Base-by-base conservation (phyloP, 768 basidiomycete species). In the Phaeotremella fagi region DNA sequence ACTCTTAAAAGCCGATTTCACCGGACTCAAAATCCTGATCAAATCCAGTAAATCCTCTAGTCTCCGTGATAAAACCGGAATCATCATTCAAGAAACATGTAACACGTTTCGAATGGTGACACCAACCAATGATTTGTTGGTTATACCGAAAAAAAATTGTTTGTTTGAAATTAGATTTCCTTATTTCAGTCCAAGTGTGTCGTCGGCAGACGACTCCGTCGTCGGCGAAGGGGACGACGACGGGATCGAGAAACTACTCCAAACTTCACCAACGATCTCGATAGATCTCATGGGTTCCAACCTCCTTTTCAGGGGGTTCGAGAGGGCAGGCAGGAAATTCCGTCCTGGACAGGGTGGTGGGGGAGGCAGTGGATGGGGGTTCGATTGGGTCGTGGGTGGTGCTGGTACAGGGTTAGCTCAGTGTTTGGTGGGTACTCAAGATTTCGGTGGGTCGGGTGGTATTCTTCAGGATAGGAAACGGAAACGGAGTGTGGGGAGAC, bases 311-410 rank as follows among this genome's bases (percentile, higher is more conserved):
- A 48, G 66, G 24, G 61, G 68, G 16, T 60, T 49, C 2, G 73
- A 74, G 42, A 45, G 73, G 27, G 68, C 68, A 15, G 73, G 73
- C n/a, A 45, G 70, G 24, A 74, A 70, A 46, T 71, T 71, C 52
- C 55, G 66, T 37, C 60, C 61, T 3, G 48, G 57, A 16, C 64
- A 66, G 55, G 57, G 57, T 0, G 55, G 54, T 1, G 63, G 61
- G 23, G 64, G 64, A 1, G 68, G 64, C 1, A 63, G 58, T 48
- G 72, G 72, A 9, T 73, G 72, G 72, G 64, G 60, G 4, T 60
- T 63, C 44, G 63, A 63, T 3, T 71, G 69, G 67, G 49, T 73
- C 37, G 3, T 55, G 48, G 22, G 54, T 55, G 28, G 54, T 37
- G 23, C 42, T 18, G 15, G 23, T 62, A n/a, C 22, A 31, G 28